Conservation (phyloP, 306 rosid species). For the Prinsepia uniflora region DNA sequence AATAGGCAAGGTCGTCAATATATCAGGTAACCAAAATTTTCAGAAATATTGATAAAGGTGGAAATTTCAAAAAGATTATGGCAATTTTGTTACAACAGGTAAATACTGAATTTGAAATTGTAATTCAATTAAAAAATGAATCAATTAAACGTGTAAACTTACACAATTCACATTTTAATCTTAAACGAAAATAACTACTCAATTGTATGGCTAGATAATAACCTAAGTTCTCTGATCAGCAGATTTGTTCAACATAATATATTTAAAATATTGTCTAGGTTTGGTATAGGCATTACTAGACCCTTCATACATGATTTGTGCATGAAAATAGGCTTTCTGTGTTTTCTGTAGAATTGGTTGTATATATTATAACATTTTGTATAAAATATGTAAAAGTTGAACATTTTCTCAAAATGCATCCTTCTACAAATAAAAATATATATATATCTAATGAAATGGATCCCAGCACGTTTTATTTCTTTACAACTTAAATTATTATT, state of each 20-base stretch:
- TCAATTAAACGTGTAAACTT: not conserved
- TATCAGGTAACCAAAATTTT: not conserved
- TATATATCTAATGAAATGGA: too few species aligned
- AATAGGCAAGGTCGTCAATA: not conserved
- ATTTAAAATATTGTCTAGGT: not conserved
- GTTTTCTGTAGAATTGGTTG: too few species aligned
- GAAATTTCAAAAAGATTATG: not conserved
- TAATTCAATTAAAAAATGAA: not conserved
- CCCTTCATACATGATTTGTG: too few species aligned
- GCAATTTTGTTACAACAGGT: not conserved
- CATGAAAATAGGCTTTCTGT: too few species aligned
- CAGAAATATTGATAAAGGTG: not conserved
- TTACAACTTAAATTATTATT: too few species aligned
- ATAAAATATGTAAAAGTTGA: too few species aligned
- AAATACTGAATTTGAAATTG: not conserved
- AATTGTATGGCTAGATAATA: not conserved
- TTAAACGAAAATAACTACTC: too few species aligned
- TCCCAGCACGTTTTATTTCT: too few species aligned
- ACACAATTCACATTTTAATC: too few species aligned
- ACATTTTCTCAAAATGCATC: too few species aligned
- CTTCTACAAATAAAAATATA: too few species aligned
- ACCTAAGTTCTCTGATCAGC: not conserved
- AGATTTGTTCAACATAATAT: not conserved
- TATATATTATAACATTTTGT: too few species aligned
- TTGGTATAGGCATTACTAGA: not conserved